A percentile compares a stretch with the other conserved stretches of the same genome.
Evolutionary conservation across 2,329 filamentous ascomycete genomes (phyloP).

Genomic region (Aspergillus candidus): DNA sequence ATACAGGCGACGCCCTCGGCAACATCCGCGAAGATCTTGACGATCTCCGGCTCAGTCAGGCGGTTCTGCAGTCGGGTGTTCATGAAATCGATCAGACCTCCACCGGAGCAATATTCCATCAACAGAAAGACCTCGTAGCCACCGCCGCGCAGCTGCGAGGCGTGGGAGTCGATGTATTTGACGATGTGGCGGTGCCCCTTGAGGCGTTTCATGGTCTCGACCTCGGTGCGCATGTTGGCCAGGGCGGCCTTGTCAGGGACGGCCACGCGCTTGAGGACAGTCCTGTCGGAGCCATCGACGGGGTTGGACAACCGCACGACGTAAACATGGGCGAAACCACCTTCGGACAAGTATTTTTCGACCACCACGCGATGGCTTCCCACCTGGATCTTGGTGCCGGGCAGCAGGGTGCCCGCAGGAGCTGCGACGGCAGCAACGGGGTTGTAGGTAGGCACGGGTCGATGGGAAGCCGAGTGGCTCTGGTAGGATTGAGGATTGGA

Average conservation of each 20-base stretch:
- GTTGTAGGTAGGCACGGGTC: conserved; percentile 28
- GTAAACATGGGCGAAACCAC: conserved; percentile 97
- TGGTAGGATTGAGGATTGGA: conserved; percentile 24
- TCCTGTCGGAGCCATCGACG: conserved; percentile 70
- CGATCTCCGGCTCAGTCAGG: conserved; percentile 92
- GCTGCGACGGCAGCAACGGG: conserved; percentile 31
- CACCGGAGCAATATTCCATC: conserved; percentile 96
- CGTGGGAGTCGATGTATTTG: conserved; percentile 97
- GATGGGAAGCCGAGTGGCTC: conserved; percentile 25
- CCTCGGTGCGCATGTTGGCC: conserved; percentile 94
- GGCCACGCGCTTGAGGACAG: conserved; percentile 89
- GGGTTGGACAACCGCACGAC: conserved; percentile 78
- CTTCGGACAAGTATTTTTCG: conserved; percentile 95
- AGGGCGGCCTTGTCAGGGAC: conserved; percentile 93
- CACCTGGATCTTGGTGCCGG: conserved; percentile 95
- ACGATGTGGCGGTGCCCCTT: conserved; percentile 96
- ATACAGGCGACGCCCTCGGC: conserved; percentile 96
- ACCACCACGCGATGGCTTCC: conserved; percentile 89
- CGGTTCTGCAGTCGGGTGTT: conserved; percentile 95
- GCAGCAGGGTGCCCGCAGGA: conserved; percentile 78
- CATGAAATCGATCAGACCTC: conserved; percentile 98
- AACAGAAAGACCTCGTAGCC: conserved; percentile 97
- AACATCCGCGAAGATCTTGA: conserved; percentile 94
- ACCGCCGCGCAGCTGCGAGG: conserved; percentile 83
- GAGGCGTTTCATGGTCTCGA: conserved; percentile 99